Percentiles rank a stretch among this genome's conserved stretches.
phyloP scores from a whole-genome alignment of 2,329 filamentous ascomycete genomes.

The Epicoccum nigrum region DNA sequence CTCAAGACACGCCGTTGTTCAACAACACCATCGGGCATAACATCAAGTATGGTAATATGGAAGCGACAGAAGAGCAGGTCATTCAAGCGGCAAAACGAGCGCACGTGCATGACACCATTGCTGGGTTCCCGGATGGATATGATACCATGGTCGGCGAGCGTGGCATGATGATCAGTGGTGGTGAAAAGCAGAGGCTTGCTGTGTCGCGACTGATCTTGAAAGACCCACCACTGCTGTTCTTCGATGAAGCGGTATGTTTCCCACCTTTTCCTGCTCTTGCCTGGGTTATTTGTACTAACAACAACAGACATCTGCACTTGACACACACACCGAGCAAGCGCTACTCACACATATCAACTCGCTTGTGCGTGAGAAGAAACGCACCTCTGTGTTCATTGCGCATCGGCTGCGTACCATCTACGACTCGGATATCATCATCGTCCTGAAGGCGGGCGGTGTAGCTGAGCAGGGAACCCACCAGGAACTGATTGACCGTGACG shows the following conservation, averaged over 20 bases:
- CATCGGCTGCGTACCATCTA: constrained; percentile 92
- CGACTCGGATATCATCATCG: constrained; percentile 89
- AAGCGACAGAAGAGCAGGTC: constrained; percentile 75
- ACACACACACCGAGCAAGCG: constrained; percentile 91
- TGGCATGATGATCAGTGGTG: constrained; percentile 95
- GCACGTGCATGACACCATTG: constrained; percentile 76
- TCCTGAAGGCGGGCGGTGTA: constrained; percentile 82
- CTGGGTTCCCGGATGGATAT: constrained; percentile 84
- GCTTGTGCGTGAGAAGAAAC: constrained; percentile 83
- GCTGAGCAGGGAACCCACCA: constrained; percentile 88
- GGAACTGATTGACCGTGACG: constrained; percentile 76
- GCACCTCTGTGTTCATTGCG: constrained; percentile 94
- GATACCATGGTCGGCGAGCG: constrained; percentile 90
- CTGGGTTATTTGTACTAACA: not conserved
- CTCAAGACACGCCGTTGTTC: constrained; percentile 95
- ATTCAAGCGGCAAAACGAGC: constrained; percentile 79
- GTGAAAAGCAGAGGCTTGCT: constrained; percentile 90
- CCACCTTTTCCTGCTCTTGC: not conserved
- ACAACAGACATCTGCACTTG: constrained; percentile 75
- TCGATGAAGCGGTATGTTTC: constrained; percentile 77
- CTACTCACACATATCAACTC: constrained; percentile 91
- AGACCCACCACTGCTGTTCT: constrained; percentile 88
- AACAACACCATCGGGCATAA: constrained; percentile 97
- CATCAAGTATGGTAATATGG: constrained; percentile 87
- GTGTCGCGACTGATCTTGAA: constrained; percentile 85